A percentile compares a stretch with the other conserved stretches of the same genome.
Evolutionary conservation across 169 alveolate genomes (phyloP).

Genomic region (Hepatocystis sp.): DNA sequence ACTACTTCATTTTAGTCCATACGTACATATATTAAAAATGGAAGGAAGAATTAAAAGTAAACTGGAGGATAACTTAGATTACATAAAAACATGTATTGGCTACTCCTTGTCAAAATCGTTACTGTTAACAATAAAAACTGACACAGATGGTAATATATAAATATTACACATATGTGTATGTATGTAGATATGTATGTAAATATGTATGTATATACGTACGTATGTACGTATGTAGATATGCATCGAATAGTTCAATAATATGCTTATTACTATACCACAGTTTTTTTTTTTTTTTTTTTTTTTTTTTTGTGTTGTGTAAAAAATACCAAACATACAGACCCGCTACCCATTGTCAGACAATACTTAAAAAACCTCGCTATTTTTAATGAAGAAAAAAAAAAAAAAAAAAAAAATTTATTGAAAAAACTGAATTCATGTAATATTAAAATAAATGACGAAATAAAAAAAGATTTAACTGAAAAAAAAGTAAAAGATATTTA

Average conservation of each 20-base stretch:
- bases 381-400: constrained; percentile 58
- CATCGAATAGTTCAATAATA: background rate
- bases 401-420: constrained; percentile 35
- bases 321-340: constrained; percentile 37
- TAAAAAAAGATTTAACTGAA: constrained; percentile 28
- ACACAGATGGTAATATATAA: constrained; percentile 22
- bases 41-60: constrained; percentile 12
- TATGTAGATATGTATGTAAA: background rate
- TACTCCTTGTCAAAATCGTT: constrained; percentile 48
- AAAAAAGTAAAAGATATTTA: constrained; percentile 36
- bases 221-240: background rate
- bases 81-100: constrained; percentile 34
- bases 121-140: constrained; percentile 40
- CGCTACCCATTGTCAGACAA: constrained; percentile 21
- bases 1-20: no score
- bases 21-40: constrained; percentile 27
- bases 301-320: background rate
- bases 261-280: background rate
- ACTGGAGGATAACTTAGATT: constrained; percentile 27
- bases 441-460: constrained; percentile 62
- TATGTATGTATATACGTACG: background rate
- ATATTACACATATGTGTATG: constrained; percentile 1
- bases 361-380: constrained; percentile 31
- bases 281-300: background rate
- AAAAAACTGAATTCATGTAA: constrained; percentile 47